These are phyloP conservation scores for Aquilaria malaccensis DNA, from an alignment of 345 rosid genomes.

Conservation along the genomic window DNA sequence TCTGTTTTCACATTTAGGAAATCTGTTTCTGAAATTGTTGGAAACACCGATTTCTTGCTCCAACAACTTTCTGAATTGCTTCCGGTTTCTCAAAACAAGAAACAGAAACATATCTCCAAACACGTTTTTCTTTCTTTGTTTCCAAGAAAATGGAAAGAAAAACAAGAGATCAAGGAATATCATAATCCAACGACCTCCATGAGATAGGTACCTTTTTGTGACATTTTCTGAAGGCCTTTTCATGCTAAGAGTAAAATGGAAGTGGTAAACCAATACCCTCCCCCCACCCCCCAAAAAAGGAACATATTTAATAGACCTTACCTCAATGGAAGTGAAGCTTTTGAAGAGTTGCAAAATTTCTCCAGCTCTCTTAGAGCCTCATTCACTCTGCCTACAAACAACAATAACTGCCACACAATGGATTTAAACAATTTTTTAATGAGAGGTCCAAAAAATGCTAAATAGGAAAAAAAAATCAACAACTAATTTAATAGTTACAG, in stretches of 20 bases:
- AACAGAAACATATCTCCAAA: no score
- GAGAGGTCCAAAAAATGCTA: not conserved
- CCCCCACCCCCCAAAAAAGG: no score
- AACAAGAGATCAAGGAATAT: not conserved
- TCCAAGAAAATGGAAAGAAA: no score
- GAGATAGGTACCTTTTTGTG: no score
- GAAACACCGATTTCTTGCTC: no score
- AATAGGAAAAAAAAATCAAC: not conserved
- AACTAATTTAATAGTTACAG: no score
- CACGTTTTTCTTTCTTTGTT: no score
- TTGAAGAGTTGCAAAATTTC: slow-evolving; percentile 35
- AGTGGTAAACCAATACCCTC: not conserved
- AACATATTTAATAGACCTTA: slow-evolving; percentile 13
- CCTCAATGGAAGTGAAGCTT: slow-evolving; percentile 52
- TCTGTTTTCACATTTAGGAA: slow-evolving; percentile 7
- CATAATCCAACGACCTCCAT: no score
- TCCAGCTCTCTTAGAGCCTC: slow-evolving; percentile 58
- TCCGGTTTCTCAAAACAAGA: no score
- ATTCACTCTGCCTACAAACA: slow-evolving; percentile 54
- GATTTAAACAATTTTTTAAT: not conserved
- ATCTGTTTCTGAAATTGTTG: not conserved
- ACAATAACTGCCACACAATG: slow-evolving; percentile 46
- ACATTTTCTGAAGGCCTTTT: no score
- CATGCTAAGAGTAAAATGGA: not conserved
- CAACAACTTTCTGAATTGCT: no score